Conservation (phyloP, 306 rosid species). For the Citrullus colocynthis region DNA sequence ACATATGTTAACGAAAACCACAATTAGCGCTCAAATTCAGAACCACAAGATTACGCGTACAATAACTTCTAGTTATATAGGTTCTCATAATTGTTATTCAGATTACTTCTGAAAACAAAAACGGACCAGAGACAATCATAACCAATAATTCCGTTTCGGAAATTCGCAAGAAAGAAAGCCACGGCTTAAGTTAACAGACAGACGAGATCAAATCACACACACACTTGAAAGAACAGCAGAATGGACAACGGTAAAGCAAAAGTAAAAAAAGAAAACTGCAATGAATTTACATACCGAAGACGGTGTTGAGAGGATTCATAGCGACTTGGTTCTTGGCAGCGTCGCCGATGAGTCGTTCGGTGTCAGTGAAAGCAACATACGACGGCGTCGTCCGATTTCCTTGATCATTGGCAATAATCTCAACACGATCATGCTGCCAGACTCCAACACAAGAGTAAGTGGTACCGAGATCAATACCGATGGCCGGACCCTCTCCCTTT, state of each 20-base stretch:
- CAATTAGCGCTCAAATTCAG: not conserved
- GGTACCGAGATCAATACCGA: constrained; percentile 76
- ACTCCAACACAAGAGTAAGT: constrained; percentile 78
- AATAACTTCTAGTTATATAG: not conserved
- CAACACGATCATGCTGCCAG: constrained; percentile 75
- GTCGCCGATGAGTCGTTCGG: constrained; percentile 63
- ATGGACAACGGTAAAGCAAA: no score
- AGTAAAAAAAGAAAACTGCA: not conserved
- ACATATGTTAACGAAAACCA: not conserved
- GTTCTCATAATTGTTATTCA: not conserved
- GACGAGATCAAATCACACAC: not conserved
- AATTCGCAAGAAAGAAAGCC: not conserved
- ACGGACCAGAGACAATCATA: not conserved
- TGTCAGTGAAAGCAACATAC: constrained; percentile 61
- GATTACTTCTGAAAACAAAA: not conserved
- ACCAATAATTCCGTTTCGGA: not conserved
- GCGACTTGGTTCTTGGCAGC: constrained; percentile 90
- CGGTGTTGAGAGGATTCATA: constrained; percentile 74
- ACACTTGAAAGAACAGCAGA: not conserved
- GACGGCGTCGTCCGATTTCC: constrained; percentile 77
- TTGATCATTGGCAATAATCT: constrained; percentile 75
- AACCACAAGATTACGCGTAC: not conserved
- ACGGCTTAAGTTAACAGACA: not conserved
- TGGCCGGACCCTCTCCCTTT: constrained; percentile 73
- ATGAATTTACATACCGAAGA: constrained; percentile 36